Base-by-base conservation (phyloP, 2,329 filamentous ascomycete genomes). In the Monilinia laxa region DNA sequence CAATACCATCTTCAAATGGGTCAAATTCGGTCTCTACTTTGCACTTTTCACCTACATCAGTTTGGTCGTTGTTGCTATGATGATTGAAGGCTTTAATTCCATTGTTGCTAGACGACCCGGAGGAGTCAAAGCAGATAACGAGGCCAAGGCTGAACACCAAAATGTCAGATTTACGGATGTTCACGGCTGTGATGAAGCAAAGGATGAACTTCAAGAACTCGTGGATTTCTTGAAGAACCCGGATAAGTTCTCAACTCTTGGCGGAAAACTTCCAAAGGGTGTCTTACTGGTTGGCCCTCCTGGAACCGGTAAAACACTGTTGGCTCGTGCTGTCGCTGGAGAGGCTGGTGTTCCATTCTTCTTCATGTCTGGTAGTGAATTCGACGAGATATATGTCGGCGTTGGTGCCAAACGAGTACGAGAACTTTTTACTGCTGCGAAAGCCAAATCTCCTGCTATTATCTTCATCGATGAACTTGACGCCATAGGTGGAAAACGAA, bases 351-450 rank as follows among this genome's bases (percentile, higher is more conserved):
- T 99, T 23, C 95, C 95, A 1, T 99, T 99, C 84, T 99, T 98
- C 84, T 99, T 97, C 84, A 98, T 99, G 94, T 99, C 95, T 75
- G 95, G 95, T 62, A 96, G 92, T 67, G 95, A 99, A 78, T 99
- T 99, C 76, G 95, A 99, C 75, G 95, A 99, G 79, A 90, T 99
- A 63, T 99, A 97, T 75, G 96, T 99, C 47, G 95, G 95, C 76
- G 95, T 99, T 64, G 93, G 93, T 76, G 93, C 93, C 56, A 97
- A 99, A 83, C 91, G 95, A 75, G 94, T 99, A 59, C 92, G 95
- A 68, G 95, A 97, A 70, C 85, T 97, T n/a, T 96, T 97, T 78
- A 81, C 83, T 56, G 87, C 90, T 66, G 94, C 94, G 71, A 91
- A 93, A 72, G 79, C 83, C 70, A 97, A 98, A 81, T 89, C 93